Evolutionary conservation across 306 rosid species (phyloP), one percentile per base, ranked within the genome.

Genomic region (Abrus precatorius): DNA sequence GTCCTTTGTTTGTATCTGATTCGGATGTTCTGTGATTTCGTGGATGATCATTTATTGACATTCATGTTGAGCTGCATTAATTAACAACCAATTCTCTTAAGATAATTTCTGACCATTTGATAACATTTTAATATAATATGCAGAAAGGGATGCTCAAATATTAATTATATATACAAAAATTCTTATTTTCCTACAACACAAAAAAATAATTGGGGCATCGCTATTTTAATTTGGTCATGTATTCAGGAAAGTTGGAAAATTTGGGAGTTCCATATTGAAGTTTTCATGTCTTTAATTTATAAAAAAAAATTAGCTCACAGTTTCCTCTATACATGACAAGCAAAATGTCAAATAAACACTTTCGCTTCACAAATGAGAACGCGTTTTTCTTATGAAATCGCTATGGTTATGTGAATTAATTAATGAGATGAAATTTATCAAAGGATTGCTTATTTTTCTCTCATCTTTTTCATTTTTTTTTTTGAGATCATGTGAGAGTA

Each of bases 1-100:
- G 38, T 54, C 59, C 44, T 41, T 67, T 68, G 34, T 41, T 30
- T 68, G 9, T 54, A 40, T 66, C 67, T 53, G 10, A 64, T 27
- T 77, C 3, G 32, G 65, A 50, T 65, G 64, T 75, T 33, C 34
- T 49, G 20, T 60, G 50, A 62, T 56, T 43, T 68, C 38, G 1
- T 56, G 5, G 49, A 27, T 56, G 14, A 40, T 64, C 74, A 13
- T 20, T 34, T 6, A 60, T 82, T 68, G 71, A 80, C 66, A 49
- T 52, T 68, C 71, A 61, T 8, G 76, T 50, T 69, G 48, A 43
- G 9, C 28, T 44, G 59, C 79, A 36, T 10, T 56, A 61, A 36
- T 10, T 56, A 61, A 52, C 68, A 44, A 75, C 50, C 44, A 13
- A 14, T 44, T 77, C 36, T 55, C 5, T 40, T 45, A 6, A 36